Percentiles rank a stretch among this genome's conserved stretches.
phyloP scores from a whole-genome alignment of 1,284 basidiomycete species.

The Sphaerobolus stellatus region DNA sequence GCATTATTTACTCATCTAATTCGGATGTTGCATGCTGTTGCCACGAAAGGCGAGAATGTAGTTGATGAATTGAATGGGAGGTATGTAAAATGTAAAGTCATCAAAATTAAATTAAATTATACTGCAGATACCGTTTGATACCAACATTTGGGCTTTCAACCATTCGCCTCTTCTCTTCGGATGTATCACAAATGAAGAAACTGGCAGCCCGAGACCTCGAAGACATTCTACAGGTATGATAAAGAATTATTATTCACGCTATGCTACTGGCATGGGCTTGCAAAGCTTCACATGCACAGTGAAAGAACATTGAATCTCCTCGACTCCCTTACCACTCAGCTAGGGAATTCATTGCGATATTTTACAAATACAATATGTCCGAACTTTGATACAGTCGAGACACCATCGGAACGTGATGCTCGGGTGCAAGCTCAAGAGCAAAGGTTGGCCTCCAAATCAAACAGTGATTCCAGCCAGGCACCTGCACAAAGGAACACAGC shows the following conservation, averaged over 20 bases:
- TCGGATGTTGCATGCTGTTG: slow-evolving; percentile 22
- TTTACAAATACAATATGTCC: slow-evolving; percentile 19
- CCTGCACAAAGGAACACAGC: no score
- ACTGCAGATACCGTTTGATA: slow-evolving; percentile 20
- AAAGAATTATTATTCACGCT: slow-evolving; percentile 23
- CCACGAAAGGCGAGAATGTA: slow-evolving; percentile 3
- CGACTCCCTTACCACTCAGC: slow-evolving; percentile 14
- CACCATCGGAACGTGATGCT: slow-evolving; percentile 22
- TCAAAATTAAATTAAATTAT: neutral
- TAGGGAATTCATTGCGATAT: slow-evolving; percentile 17
- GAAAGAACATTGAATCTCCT: slow-evolving; percentile 21
- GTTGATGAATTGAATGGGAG: slow-evolving; percentile 23
- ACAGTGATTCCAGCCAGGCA: neutral
- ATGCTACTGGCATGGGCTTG: slow-evolving; percentile 28
- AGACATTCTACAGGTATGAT: slow-evolving; percentile 28
- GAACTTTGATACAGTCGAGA: slow-evolving; percentile 25
- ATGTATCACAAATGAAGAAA: slow-evolving; percentile 28
- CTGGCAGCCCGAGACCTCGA: slow-evolving; percentile 29
- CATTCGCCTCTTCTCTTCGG: slow-evolving; percentile 23
- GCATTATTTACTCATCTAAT: slow-evolving; percentile 24
- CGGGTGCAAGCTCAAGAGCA: neutral
- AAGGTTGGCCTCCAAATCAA: neutral
- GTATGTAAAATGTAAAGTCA: slow-evolving; percentile 8
- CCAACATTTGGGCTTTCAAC: slow-evolving; percentile 23
- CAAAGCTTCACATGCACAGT: slow-evolving; percentile 32